Percentiles rank a stretch among this genome's conserved stretches.
Conservation (phyloP, 2,329 filamentous ascomycete genomes). For the Fusarium mundagurra region DNA sequence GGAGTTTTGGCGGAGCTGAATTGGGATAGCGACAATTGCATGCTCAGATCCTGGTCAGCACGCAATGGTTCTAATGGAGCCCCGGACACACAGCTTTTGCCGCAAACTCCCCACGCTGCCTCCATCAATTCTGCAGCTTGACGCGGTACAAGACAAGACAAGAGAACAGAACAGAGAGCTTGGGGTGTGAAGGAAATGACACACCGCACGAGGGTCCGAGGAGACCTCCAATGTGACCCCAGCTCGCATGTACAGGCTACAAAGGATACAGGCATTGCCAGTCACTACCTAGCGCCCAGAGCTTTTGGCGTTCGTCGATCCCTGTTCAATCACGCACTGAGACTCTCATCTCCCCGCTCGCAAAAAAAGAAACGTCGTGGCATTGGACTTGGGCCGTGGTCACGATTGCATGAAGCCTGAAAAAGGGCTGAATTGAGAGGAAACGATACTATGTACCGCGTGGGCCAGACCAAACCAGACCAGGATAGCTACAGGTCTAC, state of each 20-base stretch:
- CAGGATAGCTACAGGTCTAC: not conserved
- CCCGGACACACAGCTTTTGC: constrained; percentile 7
- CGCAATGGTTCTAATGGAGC: constrained; percentile 36
- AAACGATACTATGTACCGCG: not conserved
- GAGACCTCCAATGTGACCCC: constrained; percentile 12
- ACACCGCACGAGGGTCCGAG: constrained; percentile 15
- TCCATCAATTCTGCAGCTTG: constrained; percentile 14
- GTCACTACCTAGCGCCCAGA: constrained; percentile 14
- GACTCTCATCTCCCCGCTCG: constrained; percentile 9
- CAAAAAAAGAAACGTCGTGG: not conserved
- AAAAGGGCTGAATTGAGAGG: constrained; percentile 17
- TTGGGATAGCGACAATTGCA: constrained; percentile 37
- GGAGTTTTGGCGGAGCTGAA: constrained; percentile 28
- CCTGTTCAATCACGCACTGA: constrained; percentile 7
- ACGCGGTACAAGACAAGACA: not conserved
- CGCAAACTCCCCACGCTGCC: constrained; percentile 30
- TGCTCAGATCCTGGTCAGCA: constrained; percentile 45
- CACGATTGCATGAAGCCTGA: not conserved
- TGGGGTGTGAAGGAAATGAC: constrained; percentile 9
- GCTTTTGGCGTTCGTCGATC: constrained; percentile 32
- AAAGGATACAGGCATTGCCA: not conserved
- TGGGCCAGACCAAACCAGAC: constrained; percentile 19
- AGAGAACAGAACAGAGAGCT: not conserved
- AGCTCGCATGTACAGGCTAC: not conserved
- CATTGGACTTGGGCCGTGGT: not conserved